phyloP scores from a whole-genome alignment of 805 yeast species.

The Priceomyces castillae region DNA sequence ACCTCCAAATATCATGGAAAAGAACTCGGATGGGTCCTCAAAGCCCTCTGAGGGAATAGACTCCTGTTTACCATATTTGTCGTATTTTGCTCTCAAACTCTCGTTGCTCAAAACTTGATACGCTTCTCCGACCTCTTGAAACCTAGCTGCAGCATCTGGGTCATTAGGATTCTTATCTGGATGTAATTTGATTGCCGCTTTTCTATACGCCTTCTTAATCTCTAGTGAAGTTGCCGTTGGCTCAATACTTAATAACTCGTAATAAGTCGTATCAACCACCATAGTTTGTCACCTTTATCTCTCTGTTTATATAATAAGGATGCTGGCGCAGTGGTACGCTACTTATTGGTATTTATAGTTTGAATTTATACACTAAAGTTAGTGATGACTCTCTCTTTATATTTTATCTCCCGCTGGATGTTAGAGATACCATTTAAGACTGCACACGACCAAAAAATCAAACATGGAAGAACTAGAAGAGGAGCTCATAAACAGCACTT shows the following conservation, averaged over 20 bases:
- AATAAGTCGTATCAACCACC: conserved; percentile 47
- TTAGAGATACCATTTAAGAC: not conserved
- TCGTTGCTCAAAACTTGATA: conserved; percentile 75
- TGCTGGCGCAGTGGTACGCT: not conserved
- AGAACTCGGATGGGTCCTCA: conserved; percentile 82
- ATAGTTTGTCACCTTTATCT: conserved; percentile 13
- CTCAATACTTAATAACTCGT: conserved; percentile 34
- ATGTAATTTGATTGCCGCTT: conserved; percentile 43
- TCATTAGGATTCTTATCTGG: conserved; percentile 49
- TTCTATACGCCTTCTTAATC: conserved; percentile 44
- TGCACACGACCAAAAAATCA: conserved; percentile 5
- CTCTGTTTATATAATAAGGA: not conserved
- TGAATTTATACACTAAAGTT: not conserved
- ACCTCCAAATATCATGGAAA: conserved; percentile 82
- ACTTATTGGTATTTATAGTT: not conserved
- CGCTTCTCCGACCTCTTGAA: conserved; percentile 59
- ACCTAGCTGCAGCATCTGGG: conserved; percentile 42
- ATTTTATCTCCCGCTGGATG: not conserved
- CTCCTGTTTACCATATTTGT: conserved; percentile 71
- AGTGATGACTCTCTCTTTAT: not conserved
- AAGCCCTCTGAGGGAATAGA: conserved; percentile 62
- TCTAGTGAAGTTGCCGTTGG: conserved; percentile 41
- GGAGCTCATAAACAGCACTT: too few relatives aligned
- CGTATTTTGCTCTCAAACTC: conserved; percentile 62
- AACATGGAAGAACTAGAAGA: too few relatives aligned